These are phyloP conservation scores for Syzygium jambos DNA, from an alignment of 345 rosid genomes.

Conservation along the genomic window DNA sequence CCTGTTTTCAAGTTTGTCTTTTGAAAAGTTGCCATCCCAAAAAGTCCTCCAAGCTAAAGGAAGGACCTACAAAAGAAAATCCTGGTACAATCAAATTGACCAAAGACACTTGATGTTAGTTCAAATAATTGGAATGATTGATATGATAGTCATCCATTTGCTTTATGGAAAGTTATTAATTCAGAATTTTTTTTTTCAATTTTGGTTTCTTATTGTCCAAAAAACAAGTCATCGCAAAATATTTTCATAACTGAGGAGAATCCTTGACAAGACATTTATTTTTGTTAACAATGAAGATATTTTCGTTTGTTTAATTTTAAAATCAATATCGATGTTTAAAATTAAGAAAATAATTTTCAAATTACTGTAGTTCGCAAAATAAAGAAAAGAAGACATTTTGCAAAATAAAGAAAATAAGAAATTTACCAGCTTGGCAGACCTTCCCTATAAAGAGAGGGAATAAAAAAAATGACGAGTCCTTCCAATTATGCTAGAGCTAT, in stretches of 20 bases:
- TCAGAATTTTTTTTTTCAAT: background rate
- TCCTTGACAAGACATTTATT: background rate
- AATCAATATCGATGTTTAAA: background rate
- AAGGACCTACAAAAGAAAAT: background rate
- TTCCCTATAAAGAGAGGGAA: background rate
- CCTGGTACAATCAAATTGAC: background rate
- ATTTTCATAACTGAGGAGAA: background rate
- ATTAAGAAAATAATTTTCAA: background rate
- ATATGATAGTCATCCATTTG: background rate
- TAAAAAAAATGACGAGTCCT: background rate
- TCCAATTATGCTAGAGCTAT: background rate
- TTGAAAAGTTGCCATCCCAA: background rate
- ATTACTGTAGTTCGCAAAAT: background rate
- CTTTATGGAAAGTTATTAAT: background rate
- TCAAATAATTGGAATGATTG: background rate
- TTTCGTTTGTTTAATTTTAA: background rate
- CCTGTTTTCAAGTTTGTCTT: background rate
- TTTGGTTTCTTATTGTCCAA: background rate
- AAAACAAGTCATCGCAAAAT: rapidly evolving
- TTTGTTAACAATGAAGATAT: background rate
- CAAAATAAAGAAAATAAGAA: background rate
- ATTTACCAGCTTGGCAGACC: background rate
- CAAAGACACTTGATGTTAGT: background rate
- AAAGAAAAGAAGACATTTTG: background rate
- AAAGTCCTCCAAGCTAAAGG: background rate